Evolutionary conservation across 805 yeast genomes (phyloP).

Genomic region (Metschnikowia koreensis): DNA sequence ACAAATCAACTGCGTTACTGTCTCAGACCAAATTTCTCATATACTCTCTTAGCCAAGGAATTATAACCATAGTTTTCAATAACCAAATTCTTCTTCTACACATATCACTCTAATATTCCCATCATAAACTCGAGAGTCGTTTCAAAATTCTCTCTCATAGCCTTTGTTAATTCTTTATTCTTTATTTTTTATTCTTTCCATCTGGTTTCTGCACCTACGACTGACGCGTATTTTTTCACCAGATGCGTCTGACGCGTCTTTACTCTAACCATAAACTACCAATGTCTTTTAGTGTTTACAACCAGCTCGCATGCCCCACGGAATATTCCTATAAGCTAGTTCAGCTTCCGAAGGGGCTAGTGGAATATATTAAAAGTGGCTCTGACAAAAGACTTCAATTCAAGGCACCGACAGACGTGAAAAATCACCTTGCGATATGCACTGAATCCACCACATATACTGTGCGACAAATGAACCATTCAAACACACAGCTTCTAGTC

Average conservation of each 20-base stretch:
- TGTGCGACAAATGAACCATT: slow-evolving; percentile 78
- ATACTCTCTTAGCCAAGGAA: too few relatives aligned
- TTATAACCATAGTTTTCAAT: too few relatives aligned
- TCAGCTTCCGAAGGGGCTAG: slow-evolving; percentile 17
- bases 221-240: background rate
- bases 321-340: slow-evolving; percentile 17
- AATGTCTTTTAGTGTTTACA: slow-evolving; percentile 18
- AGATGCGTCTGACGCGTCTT: background rate
- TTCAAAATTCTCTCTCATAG: too few relatives aligned
- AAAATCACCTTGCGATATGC: slow-evolving; percentile 56
- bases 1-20: too few relatives aligned
- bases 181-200: too few relatives aligned
- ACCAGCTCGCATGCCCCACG: slow-evolving; percentile 7
- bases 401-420: slow-evolving; percentile 13
- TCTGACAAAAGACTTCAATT: slow-evolving; percentile 12
- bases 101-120: too few relatives aligned
- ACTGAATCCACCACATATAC: slow-evolving; percentile 58
- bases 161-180: too few relatives aligned
- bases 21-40: too few relatives aligned
- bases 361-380: slow-evolving; percentile 8
- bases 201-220: background rate
- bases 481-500: slow-evolving; percentile 72
- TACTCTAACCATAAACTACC: background rate
- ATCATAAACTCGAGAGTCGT: too few relatives aligned
- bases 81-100: too few relatives aligned